Evolutionary conservation across 495 filamentous ascomycete species (phyloP), one percentile per base, ranked within the genome.

Genomic region (Barbatosphaeria neglecta): DNA sequence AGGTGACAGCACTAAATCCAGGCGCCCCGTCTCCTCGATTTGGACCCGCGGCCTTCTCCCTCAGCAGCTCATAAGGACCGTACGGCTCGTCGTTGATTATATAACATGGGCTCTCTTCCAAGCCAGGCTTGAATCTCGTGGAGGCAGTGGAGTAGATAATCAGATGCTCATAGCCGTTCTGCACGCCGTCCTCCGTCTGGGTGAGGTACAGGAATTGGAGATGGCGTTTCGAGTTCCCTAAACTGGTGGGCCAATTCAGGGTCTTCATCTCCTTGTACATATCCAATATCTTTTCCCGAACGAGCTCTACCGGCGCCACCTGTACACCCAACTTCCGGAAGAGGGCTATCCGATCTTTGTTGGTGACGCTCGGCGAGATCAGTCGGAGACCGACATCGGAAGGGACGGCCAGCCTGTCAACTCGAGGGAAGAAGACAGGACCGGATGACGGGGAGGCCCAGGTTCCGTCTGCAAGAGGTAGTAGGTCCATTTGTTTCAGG

Each of bases 251-350:
- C 11, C 8, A 31, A n/a, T n/a, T n/a, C n/a, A 3, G 11, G 11
- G 6, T 11, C 5, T 31, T 2, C 6, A 31, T 41, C 44, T 4
- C 18, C 50, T 31, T 1, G 37, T 56, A 52, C 44, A 1, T 16
- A 17, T n/a, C 22, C 4, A 53, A 25, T 3, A 53, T 48, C 8
- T 41, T 22, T 3, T 20, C 24, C 15, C 48, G 46, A 2, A 58
- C 25, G n/a, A 50, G 9, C 0, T 19, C 6, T 1, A 43, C 46
- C 1, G 44, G 16, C 15, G 49, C 23, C 0, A 41, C 27, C 13
- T 47, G 17, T 8, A 55, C 55, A 2, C 62, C 63, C 7, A 68
- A 37, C 6, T 53, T 4, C 13, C 10, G 31, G 43, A 68, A 65
- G 0, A 68, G 35, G n/a, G 15, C 4, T 27, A 40, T 55, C 22